Evolutionary conservation across 805 yeast genomes (phyloP).

Genomic region (Nakazawaea anatomiae): DNA sequence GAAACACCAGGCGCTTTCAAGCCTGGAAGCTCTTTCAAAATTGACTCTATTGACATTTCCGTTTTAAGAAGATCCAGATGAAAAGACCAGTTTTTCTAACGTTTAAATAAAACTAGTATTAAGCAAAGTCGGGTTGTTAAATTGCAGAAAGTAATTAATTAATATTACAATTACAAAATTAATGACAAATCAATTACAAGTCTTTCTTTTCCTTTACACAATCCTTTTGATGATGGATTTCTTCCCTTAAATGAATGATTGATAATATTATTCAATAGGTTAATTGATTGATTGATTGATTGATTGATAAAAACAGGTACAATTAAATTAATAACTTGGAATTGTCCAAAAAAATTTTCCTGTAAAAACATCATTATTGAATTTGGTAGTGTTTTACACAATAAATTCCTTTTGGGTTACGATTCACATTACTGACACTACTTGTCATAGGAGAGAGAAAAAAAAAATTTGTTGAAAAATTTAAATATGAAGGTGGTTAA

Average conservation of each 20-base stretch:
- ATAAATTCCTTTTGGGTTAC: too few relatives aligned
- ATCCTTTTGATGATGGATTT: too few relatives aligned
- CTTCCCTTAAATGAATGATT: too few relatives aligned
- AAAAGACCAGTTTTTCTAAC: too few relatives aligned
- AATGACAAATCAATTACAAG: neutral
- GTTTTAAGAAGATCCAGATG: neutral
- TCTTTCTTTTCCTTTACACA: neutral
- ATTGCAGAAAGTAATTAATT: neutral
- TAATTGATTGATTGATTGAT: too few relatives aligned
- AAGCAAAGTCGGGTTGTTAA: neutral
- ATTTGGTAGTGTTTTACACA: too few relatives aligned
- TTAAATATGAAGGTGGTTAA: neutral
- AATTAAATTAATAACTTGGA: too few relatives aligned
- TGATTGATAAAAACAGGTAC: too few relatives aligned
- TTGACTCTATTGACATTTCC: slow-evolving; percentile 31
- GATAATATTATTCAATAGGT: too few relatives aligned
- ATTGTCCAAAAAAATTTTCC: too few relatives aligned
- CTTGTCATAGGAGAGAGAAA: neutral
- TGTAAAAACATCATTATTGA: too few relatives aligned
- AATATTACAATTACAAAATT: neutral
- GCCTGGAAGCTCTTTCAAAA: slow-evolving; percentile 43
- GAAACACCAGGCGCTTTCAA: slow-evolving; percentile 89
- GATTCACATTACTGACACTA: too few relatives aligned
- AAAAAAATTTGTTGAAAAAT: slow-evolving; percentile 1
- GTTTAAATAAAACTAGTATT: neutral